These are phyloP conservation scores for Lanzia echinophila DNA, from an alignment of 2,329 filamentous ascomycete genomes.

Conservation along the genomic window DNA sequence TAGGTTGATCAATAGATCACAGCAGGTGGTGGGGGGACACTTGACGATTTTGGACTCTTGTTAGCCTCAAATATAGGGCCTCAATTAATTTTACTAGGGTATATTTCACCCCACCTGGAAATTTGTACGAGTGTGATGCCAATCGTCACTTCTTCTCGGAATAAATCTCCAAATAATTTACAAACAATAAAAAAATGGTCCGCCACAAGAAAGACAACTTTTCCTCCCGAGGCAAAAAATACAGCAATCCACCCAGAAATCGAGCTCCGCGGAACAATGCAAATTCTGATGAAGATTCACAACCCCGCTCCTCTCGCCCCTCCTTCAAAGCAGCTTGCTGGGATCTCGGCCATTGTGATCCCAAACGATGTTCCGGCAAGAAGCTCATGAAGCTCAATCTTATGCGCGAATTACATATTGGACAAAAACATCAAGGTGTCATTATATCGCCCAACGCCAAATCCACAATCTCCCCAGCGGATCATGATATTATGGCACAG, in stretches of 20 bases:
- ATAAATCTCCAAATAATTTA: background rate
- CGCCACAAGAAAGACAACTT: conserved; percentile 91
- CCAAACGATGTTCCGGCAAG: conserved; percentile 94
- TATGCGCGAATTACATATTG: conserved; percentile 88
- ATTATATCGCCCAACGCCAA: conserved; percentile 96
- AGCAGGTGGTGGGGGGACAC: conserved; percentile 6
- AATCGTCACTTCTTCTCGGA: background rate
- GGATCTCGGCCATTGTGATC: conserved; percentile 96
- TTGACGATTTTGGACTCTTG: background rate
- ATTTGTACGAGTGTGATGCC: no score
- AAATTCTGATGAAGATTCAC: conserved; percentile 35
- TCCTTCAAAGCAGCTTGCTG: conserved; percentile 91
- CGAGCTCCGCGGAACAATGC: conserved; percentile 38
- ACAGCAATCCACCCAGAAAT: conserved; percentile 47
- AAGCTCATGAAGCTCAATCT: conserved; percentile 84
- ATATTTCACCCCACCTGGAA: background rate
- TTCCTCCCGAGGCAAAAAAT: conserved; percentile 61
- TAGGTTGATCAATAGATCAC: no score
- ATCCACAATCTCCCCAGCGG: conserved; percentile 73
- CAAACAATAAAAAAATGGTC: conserved; percentile 54
- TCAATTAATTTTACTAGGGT: background rate
- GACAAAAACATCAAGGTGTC: conserved; percentile 85
- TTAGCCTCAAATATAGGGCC: conserved; percentile 4
- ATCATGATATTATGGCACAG: conserved; percentile 73
- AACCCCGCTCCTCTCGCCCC: conserved; percentile 37